These are phyloP conservation scores for Viola odorata DNA, from an alignment of 345 rosid species.

Conservation along the genomic window DNA sequence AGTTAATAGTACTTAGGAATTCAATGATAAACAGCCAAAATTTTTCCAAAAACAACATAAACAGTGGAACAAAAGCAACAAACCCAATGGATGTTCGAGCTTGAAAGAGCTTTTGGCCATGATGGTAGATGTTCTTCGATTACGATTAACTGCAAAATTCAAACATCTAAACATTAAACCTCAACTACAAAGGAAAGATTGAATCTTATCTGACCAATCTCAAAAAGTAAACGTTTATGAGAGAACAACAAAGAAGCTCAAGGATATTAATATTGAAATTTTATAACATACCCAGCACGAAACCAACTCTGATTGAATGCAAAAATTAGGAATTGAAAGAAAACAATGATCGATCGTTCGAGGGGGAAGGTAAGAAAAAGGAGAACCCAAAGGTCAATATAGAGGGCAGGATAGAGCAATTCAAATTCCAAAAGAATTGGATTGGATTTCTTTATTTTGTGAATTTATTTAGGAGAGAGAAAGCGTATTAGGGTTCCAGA, in stretches of 20 bases:
- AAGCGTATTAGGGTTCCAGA: background rate
- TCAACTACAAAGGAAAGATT: slow-evolving; percentile 4
- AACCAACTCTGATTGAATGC: slow-evolving; percentile 4
- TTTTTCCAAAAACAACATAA: background rate
- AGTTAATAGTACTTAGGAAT: background rate
- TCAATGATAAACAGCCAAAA: background rate
- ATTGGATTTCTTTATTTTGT: background rate
- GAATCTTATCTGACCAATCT: background rate
- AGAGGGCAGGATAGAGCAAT: slow-evolving; percentile 4
- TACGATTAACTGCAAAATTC: slow-evolving; percentile 36
- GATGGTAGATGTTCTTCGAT: slow-evolving; percentile 16
- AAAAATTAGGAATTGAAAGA: slow-evolving; percentile 9
- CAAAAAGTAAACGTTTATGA: background rate
- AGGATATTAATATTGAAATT: too few relatives aligned
- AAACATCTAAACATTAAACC: slow-evolving; percentile 41
- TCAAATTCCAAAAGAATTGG: background rate
- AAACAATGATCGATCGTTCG: slow-evolving; percentile 6
- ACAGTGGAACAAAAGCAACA: slow-evolving; percentile 8
- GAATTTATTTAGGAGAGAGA: background rate
- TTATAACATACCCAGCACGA: slow-evolving; percentile 37
- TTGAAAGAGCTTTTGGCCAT: slow-evolving; percentile 71
- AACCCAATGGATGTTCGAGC: slow-evolving; percentile 65
- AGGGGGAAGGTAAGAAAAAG: background rate
- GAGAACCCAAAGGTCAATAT: slow-evolving; percentile 15
- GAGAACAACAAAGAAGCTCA: background rate